Evolutionary conservation across 2,329 filamentous ascomycete genomes (phyloP).

Genomic region (Fusarium sp.): DNA sequence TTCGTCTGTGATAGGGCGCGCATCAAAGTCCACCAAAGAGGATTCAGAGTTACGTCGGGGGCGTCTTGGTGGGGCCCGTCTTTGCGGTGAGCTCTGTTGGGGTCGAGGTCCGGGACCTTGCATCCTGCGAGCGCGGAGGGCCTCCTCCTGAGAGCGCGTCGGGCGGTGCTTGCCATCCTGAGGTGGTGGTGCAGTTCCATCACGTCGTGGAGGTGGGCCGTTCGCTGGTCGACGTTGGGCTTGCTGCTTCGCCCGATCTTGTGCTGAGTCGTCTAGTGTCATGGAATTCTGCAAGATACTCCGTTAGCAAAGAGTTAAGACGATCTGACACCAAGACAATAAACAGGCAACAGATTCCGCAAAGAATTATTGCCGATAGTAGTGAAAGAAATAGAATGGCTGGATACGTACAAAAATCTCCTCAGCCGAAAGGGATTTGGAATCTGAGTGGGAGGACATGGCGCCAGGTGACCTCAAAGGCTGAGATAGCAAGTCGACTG

Average conservation of each 20-base stretch:
- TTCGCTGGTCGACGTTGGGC: constrained; percentile 52
- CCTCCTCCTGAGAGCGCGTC: constrained; percentile 74
- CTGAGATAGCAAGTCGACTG: constrained; percentile 49
- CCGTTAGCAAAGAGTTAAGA: constrained; percentile 1
- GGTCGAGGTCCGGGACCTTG: constrained; percentile 52
- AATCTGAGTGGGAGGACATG: constrained; percentile 62
- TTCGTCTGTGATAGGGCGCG: constrained; percentile 70
- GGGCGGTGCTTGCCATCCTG: constrained; percentile 64
- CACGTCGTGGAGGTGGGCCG: constrained; percentile 41
- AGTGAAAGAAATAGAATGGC: not conserved
- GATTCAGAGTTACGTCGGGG: constrained; percentile 83
- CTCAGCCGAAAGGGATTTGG: constrained; percentile 66
- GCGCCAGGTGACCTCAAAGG: constrained; percentile 57
- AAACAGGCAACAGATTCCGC: not conserved
- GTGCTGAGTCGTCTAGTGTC: constrained; percentile 68
- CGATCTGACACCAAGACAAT: not conserved
- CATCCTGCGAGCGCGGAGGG: constrained; percentile 61
- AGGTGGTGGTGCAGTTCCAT: constrained; percentile 62
- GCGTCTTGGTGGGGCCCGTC: constrained; percentile 50
- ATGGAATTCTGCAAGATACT: constrained; percentile 68
- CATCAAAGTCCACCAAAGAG: constrained; percentile 70
- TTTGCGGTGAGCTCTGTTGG: constrained; percentile 52
- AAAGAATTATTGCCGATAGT: not conserved
- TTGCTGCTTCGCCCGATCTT: constrained; percentile 52
- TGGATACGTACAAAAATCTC: constrained; percentile 78